Evolutionary conservation across 2,329 filamentous ascomycete species (phyloP), one percentile per base, ranked within the genome.

Genomic region (Endoconidiophora laricicola): DNA sequence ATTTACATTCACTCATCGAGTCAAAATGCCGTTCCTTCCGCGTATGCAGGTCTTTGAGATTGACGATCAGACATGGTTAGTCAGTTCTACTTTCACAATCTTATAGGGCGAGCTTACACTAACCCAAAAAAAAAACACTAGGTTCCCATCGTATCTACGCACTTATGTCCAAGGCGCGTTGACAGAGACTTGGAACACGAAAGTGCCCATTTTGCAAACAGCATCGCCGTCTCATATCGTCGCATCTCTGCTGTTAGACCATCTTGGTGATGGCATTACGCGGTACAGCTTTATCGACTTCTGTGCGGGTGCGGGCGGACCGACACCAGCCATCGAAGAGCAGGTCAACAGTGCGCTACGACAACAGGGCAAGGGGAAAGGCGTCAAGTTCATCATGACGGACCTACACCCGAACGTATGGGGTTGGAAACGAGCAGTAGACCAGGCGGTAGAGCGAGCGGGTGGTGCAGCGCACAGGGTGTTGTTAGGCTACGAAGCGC

Each of bases 301-400:
- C 62, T 86, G 82, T 61, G 79, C 82, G 2, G 83, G 83, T 47
- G 79, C 73, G 12, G 83, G 83, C 39, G 83, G 83, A 0, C 81
- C 81, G 0, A 84, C 78, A 1, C 79, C 79, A 0, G 67, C 65
- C 38, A 77, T 84, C 46, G 79, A 82, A 61, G 66, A 64, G 9
- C 65, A 71, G 40, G 60, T 84, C 54, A 83, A 83, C 61, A 24
- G 24, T 2, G 29, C 33, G 14, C 44, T 51, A 33, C 26, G 12
- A 2, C 29, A 46, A 10, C 20, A 33, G 1, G 26, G 22, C 6
- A 61, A 63, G 55, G 59, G 69, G 33, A 57, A 54, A 39, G 56
- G 57, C 22, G 56, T 49, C 18, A 54, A 49, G 54, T 83, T 83
- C 58, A 66, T 83, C 50, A 67, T 83, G 43, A 82, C 79, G 0